Evolutionary conservation across 352 stramenopile species (phyloP).

Genomic region (Saprolegnia parasitica): DNA sequence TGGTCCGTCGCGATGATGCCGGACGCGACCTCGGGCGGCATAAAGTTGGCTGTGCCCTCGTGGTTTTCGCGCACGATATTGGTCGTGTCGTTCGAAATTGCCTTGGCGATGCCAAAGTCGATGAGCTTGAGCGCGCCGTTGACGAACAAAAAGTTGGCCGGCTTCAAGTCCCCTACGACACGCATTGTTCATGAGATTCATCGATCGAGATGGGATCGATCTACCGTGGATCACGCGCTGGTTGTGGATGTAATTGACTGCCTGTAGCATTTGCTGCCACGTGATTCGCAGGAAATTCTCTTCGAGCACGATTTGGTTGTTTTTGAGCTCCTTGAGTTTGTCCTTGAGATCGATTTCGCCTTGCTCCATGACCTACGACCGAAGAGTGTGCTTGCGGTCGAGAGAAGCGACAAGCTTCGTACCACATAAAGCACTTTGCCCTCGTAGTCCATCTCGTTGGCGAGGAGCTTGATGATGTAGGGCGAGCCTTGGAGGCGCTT

Average conservation of each 20-base stretch:
- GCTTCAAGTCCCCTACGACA: conserved; percentile 87
- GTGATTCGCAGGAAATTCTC: conserved; percentile 97
- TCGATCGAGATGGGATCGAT: not conserved
- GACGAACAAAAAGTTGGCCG: conserved; percentile 97
- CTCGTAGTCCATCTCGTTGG: conserved; percentile 89
- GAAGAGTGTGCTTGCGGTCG: conserved; percentile 15
- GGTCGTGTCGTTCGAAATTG: conserved; percentile 96
- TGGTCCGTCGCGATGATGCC: conserved; percentile 45
- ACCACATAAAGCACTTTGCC: conserved; percentile 71
- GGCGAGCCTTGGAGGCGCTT: conserved; percentile 90
- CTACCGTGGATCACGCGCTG: conserved; percentile 91
- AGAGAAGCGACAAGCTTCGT: conserved; percentile 16
- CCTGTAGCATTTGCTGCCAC: conserved; percentile 98
- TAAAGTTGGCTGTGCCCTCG: conserved; percentile 96
- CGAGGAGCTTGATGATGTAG: conserved; percentile 94
- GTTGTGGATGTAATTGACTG: conserved; percentile 95
- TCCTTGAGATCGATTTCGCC: conserved; percentile 97
- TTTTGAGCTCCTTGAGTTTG: conserved; percentile 78
- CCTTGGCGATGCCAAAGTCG: conserved; percentile 97
- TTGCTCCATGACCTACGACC: conserved; percentile 92
- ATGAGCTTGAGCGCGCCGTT: conserved; percentile 95
- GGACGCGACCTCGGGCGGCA: conserved; percentile 91
- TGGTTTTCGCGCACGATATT: conserved; percentile 96
- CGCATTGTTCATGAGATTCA: not conserved
- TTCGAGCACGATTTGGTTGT: conserved; percentile 64